Evolutionary conservation across 2,329 filamentous ascomycete species (phyloP).

Genomic region (Magnaporthales sp.): DNA sequence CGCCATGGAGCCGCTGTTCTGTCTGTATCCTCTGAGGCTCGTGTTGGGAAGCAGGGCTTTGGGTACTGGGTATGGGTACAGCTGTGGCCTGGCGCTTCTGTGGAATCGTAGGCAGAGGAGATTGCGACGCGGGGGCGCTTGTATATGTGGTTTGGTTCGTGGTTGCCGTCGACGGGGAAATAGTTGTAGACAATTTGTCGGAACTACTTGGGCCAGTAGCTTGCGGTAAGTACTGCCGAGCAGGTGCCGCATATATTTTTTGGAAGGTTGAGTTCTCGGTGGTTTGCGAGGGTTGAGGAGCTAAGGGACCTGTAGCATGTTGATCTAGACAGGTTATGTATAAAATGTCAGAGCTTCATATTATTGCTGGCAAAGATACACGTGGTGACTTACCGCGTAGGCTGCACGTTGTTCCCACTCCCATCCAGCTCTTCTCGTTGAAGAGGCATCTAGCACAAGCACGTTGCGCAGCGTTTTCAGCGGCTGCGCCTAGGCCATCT

Average conservation of each 20-base stretch:
- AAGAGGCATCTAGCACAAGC: neutral
- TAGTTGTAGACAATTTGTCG: neutral
- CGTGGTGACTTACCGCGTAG: neutral
- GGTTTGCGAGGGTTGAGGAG: neutral
- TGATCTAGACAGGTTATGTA: neutral
- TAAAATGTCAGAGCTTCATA: neutral
- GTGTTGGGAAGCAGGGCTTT: neutral
- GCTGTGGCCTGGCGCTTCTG: neutral
- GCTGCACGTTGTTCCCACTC: neutral
- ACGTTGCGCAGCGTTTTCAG: neutral
- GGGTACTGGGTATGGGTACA: neutral
- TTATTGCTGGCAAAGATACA: neutral
- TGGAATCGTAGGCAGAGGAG: neutral
- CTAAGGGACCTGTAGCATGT: neutral
- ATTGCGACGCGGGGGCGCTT: neutral
- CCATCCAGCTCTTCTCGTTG: neutral
- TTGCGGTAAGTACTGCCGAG: neutral
- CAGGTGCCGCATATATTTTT: neutral
- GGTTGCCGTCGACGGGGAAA: neutral
- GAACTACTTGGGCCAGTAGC: neutral
- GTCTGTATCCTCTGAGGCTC: neutral
- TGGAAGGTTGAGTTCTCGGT: neutral
- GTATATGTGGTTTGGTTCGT: neutral
- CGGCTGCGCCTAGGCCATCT: neutral
- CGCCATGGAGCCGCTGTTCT: too few relatives aligned